Conservation (phyloP, 1,284 basidiomycete species). For the Marasmius tenuissimus region DNA sequence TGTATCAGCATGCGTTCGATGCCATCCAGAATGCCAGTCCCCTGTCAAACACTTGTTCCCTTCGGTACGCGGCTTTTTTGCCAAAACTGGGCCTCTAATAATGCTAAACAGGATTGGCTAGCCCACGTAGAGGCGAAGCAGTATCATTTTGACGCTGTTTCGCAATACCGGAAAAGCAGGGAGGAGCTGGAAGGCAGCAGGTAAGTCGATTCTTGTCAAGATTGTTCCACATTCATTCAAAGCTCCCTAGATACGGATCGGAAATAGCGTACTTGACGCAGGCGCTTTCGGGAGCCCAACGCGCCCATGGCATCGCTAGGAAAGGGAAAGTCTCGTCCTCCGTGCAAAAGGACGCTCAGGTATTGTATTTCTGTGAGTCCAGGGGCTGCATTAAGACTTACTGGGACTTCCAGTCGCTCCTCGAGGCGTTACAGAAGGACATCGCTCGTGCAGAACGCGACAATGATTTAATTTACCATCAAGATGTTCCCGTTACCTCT, state of each 20-base stretch:
- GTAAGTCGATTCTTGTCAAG: conserved; percentile 30
- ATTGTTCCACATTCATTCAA: conserved; percentile 15
- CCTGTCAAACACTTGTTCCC: conserved; percentile 52
- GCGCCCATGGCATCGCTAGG: conserved; percentile 71
- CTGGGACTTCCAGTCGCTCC: conserved; percentile 45
- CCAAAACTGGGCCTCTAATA: conserved; percentile 4
- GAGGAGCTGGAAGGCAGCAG: conserved; percentile 88
- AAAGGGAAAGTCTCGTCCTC: conserved; percentile 59
- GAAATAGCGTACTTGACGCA: conserved; percentile 77
- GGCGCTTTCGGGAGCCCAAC: conserved; percentile 70
- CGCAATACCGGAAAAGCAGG: conserved; percentile 87
- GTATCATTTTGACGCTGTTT: conserved; percentile 87
- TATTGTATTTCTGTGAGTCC: conserved; percentile 25
- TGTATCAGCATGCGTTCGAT: conserved; percentile 62
- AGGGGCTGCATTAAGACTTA: conserved; percentile 1
- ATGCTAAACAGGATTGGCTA: conserved; percentile 66
- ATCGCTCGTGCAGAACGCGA: conserved; percentile 81
- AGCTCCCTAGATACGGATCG: conserved; percentile 68
- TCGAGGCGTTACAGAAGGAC: conserved; percentile 71
- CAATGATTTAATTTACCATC: conserved; percentile 96
- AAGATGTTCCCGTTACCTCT: conserved; percentile 77
- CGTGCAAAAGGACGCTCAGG: conserved; percentile 79
- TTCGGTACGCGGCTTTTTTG: conserved; percentile 38
- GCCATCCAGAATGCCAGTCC: conserved; percentile 51
- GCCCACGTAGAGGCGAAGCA: conserved; percentile 83